Evolutionary conservation across 192 early-diverging fungal species (phyloP).

Genomic region (Coemansia sp.): DNA sequence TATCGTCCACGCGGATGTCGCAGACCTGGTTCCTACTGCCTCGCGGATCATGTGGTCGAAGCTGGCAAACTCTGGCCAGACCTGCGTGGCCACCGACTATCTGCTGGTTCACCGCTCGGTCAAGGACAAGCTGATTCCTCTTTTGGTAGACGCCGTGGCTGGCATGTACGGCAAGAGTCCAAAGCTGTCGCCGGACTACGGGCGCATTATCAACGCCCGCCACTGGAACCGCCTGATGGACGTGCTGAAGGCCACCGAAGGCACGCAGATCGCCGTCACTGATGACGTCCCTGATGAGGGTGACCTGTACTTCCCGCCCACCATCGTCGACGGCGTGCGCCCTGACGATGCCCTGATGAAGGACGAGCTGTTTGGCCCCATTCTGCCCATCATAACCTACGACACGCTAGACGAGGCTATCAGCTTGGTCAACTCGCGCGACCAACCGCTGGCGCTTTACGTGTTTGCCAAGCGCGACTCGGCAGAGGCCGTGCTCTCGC

Average conservation of each 20-base stretch:
- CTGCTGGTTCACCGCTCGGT: constrained; percentile 67
- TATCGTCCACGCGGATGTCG: constrained; percentile 66
- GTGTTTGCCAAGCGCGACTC: constrained; percentile 63
- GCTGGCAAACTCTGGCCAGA: constrained; percentile 87
- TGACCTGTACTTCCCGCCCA: constrained; percentile 81
- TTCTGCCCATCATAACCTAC: constrained; percentile 79
- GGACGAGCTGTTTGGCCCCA: constrained; percentile 92
- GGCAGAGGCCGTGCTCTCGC: constrained; percentile 62
- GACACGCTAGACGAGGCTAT: constrained; percentile 68
- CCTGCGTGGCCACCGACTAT: constrained; percentile 89
- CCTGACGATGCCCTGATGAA: constrained; percentile 68
- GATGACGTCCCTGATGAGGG: constrained; percentile 56
- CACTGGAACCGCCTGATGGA: constrained; percentile 71
- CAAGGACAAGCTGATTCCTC: constrained; percentile 62
- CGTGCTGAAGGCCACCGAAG: constrained; percentile 55
- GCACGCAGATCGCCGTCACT: constrained; percentile 62
- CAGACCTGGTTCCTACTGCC: constrained; percentile 65
- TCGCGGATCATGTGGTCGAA: constrained; percentile 84
- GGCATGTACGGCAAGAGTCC: constrained; percentile 60
- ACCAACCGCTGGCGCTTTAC: constrained; percentile 83
- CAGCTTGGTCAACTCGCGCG: constrained; percentile 61
- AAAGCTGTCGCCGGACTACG: constrained; percentile 57
- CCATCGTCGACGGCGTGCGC: constrained; percentile 74
- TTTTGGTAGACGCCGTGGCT: constrained; percentile 49
- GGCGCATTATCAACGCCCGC: constrained; percentile 72